Percentiles rank a stretch among this genome's conserved stretches.
Conservation (phyloP, 192 early-diverging fungal species). For the Entrophospora sp. region DNA sequence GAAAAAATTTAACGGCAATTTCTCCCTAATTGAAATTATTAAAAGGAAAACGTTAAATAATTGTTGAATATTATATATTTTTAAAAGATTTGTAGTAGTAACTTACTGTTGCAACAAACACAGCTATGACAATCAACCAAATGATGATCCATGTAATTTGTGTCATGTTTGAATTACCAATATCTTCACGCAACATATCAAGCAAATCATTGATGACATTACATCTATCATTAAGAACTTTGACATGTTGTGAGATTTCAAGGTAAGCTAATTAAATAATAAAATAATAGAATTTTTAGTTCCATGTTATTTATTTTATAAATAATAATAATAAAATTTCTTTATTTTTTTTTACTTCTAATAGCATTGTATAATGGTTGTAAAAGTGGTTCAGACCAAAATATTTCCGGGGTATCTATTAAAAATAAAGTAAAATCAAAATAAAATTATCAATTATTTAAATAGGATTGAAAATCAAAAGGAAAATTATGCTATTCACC, state of each 20-base stretch:
- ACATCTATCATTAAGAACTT: slow-evolving; percentile 50
- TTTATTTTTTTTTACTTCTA: no score
- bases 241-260: slow-evolving; percentile 54
- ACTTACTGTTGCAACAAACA: slow-evolving; percentile 27
- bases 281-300: slow-evolving; percentile 3
- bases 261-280: slow-evolving; percentile 44
- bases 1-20: slow-evolving; percentile 9
- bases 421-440: background rate
- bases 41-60: background rate
- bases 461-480: background rate
- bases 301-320: background rate
- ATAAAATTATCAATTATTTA: background rate
- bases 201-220: slow-evolving; percentile 50
- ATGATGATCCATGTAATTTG: slow-evolving; percentile 57
- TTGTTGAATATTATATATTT: background rate
- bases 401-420: slow-evolving; percentile 68
- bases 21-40: background rate
- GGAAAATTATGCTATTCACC: slow-evolving; percentile 33
- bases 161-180: slow-evolving; percentile 45
- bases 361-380: slow-evolving; percentile 74
- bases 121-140: slow-evolving; percentile 45
- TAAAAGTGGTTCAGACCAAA: slow-evolving; percentile 71
- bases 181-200: slow-evolving; percentile 53
- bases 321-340: background rate
- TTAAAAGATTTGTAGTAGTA: background rate